Conservation (phyloP, 1,284 basidiomycete species). For the Moesziomyces parantarcticus region DNA sequence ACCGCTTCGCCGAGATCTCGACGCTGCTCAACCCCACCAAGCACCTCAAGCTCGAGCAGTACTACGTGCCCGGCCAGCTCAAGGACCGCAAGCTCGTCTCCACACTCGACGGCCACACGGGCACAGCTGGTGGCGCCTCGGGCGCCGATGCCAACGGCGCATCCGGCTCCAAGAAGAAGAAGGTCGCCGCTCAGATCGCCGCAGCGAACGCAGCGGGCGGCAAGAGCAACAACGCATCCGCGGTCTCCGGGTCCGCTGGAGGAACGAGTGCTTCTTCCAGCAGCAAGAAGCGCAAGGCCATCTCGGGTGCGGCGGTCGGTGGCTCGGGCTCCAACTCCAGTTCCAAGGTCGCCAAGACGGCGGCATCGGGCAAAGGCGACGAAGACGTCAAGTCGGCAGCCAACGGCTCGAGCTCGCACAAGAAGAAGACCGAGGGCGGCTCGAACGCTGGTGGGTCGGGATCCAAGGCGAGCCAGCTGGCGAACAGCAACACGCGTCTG, state of each 20-base stretch:
- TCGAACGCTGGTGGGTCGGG: constrained; percentile 12
- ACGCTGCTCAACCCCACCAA: constrained; percentile 48
- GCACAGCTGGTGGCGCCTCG: constrained; percentile 4
- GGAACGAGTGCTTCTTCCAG: constrained; percentile 11
- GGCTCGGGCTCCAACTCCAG: constrained; percentile 8
- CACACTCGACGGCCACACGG: constrained; percentile 14
- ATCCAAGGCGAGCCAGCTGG: constrained; percentile 15
- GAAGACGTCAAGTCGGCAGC: constrained; percentile 48
- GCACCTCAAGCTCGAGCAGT: constrained; percentile 51
- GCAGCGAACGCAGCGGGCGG: constrained; percentile 21
- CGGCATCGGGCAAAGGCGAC: constrained; percentile 27
- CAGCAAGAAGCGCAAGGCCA: constrained; percentile 50
- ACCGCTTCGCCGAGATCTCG: constrained; percentile 54
- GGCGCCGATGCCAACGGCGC: constrained; percentile 20
- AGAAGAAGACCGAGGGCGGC: constrained; percentile 32
- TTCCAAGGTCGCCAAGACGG: constrained; percentile 37
- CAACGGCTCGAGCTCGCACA: constrained; percentile 35
- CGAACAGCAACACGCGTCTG: constrained; percentile 40
- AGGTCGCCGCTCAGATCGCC: constrained; percentile 25
- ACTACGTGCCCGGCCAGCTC: constrained; percentile 30
- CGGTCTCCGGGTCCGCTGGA: constrained; percentile 21
- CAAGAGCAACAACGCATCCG: constrained; percentile 30
- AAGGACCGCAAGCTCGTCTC: constrained; percentile 54
- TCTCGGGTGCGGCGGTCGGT: constrained; percentile 22
- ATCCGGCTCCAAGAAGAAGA: constrained; percentile 42